Percentiles rank a stretch among this genome's conserved stretches.
These are phyloP conservation scores for Mycena amicta DNA, from an alignment of 768 basidiomycete species.

Conservation along the genomic window DNA sequence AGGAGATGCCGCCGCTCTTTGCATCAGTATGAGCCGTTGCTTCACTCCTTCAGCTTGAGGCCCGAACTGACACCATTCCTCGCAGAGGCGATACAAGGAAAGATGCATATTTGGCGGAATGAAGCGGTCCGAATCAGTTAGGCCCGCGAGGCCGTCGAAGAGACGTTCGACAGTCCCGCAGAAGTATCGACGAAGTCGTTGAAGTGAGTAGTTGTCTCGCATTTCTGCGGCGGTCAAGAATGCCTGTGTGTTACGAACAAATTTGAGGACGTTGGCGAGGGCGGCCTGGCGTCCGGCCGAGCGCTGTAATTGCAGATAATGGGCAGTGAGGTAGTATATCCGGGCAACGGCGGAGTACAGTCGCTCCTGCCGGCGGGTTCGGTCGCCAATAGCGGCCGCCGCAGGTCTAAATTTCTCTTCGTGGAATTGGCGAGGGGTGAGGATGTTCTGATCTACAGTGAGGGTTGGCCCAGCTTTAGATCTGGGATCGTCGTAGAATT, in stretches of 20 bases:
- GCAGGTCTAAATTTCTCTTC: conserved; percentile 63
- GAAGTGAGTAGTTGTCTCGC: conserved; percentile 75
- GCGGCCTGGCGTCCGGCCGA: conserved; percentile 72
- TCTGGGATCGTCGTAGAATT: conserved; percentile 78
- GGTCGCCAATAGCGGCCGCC: conserved; percentile 47
- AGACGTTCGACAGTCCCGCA: conserved; percentile 87
- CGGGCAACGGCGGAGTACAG: conserved; percentile 85
- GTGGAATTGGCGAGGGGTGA: conserved; percentile 59
- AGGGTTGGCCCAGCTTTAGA: conserved; percentile 43
- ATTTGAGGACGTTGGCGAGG: conserved; percentile 79
- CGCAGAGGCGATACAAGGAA: conserved; percentile 80
- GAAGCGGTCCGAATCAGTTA: conserved; percentile 78
- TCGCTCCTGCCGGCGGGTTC: conserved; percentile 73
- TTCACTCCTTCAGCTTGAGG: conserved; percentile 72
- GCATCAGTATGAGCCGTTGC: conserved; percentile 71
- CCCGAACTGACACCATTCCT: conserved; percentile 92
- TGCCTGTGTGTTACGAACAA: conserved; percentile 78
- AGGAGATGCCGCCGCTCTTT: conserved; percentile 61
- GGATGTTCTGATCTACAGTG: conserved; percentile 38
- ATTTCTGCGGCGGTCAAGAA: conserved; percentile 75
- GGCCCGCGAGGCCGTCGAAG: conserved; percentile 70
- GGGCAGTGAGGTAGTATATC: conserved; percentile 86
- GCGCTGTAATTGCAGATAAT: conserved; percentile 69
- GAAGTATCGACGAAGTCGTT: conserved; percentile 86
- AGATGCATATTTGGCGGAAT: conserved; percentile 76